Evolutionary conservation across 352 stramenopile species (phyloP).

Genomic region (Aphanomyces astaci): DNA sequence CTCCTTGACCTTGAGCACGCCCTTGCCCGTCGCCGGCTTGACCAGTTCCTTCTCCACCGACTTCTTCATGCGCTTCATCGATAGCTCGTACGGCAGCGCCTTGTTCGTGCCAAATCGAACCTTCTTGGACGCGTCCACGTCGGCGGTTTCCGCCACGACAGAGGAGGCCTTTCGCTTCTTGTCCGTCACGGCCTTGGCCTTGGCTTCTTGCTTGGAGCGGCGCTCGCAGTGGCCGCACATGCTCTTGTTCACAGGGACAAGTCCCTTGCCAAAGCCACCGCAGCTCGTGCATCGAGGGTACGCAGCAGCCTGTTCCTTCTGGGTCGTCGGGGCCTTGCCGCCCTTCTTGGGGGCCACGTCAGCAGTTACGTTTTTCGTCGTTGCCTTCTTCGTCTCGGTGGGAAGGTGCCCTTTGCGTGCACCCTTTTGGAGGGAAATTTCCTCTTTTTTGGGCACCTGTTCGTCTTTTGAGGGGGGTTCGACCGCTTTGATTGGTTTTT

Average conservation of each 20-base stretch:
- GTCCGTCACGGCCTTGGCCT: conserved; percentile 29
- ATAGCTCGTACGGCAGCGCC: conserved; percentile 62
- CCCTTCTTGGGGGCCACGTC: conserved; percentile 26
- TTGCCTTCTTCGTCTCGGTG: conserved; percentile 12
- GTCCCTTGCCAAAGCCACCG: conserved; percentile 62
- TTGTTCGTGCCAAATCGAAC: conserved; percentile 85
- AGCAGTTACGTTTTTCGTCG: conserved; percentile 24
- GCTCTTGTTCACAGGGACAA: conserved; percentile 54
- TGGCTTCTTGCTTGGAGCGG: conserved; percentile 52
- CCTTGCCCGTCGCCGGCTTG: conserved; percentile 40
- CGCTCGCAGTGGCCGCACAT: conserved; percentile 70
- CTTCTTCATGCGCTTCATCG: conserved; percentile 74
- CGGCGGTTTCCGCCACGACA: neutral
- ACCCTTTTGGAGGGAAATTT: conserved; percentile 16
- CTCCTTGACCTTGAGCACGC: conserved; percentile 57
- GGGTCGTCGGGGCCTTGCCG: conserved; percentile 21
- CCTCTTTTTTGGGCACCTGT: neutral
- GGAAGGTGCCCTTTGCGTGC: conserved; percentile 12
- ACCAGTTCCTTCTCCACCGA: conserved; percentile 45
- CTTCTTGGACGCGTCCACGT: conserved; percentile 37
- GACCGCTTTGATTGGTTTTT: too few species aligned
- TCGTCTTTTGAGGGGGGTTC: too few species aligned
- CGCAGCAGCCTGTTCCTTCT: conserved; percentile 28
- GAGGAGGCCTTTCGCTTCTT: conserved; percentile 28
- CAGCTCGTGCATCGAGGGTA: conserved; percentile 63